These are phyloP conservation scores for Colletotrichum destructivum DNA, from an alignment of 2,329 filamentous ascomycete species.

Conservation along the genomic window DNA sequence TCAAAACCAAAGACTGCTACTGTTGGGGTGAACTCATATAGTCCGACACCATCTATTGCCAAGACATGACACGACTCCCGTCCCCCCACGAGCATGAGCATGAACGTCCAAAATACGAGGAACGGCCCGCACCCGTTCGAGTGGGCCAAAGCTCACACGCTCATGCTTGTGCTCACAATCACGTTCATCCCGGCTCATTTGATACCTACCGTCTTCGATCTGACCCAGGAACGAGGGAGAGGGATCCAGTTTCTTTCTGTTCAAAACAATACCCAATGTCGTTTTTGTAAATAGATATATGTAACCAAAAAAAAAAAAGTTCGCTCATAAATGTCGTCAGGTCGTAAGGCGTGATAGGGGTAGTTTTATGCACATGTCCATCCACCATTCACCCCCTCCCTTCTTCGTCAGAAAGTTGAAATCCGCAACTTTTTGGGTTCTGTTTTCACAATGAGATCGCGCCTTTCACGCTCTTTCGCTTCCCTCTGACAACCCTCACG, in stretches of 20 bases:
- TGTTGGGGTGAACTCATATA: background rate
- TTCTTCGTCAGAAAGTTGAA: conserved; percentile 24
- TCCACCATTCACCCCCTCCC: conserved; percentile 22
- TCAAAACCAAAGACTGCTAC: background rate
- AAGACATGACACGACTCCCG: background rate
- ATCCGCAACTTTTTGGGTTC: background rate
- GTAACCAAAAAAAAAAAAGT: too few species aligned
- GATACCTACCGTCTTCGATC: background rate
- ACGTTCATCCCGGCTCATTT: conserved; percentile 24
- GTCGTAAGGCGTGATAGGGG: conserved; percentile 41
- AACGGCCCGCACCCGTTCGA: conserved; percentile 9
- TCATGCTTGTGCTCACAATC: conserved; percentile 21
- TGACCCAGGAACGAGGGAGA: background rate
- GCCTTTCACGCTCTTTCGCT: background rate
- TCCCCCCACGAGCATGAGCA: background rate
- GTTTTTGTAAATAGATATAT: conserved; percentile 6
- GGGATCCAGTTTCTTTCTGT: background rate
- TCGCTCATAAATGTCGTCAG: conserved; percentile 38
- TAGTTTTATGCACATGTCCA: conserved; percentile 36
- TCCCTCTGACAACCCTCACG: conserved; percentile 6
- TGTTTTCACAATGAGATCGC: background rate
- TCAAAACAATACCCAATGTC: background rate
- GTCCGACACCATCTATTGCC: background rate
- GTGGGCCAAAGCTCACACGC: conserved; percentile 18
- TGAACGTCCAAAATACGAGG: conserved; percentile 6